Evolutionary conservation across 768 basidiomycete genomes (phyloP), one percentile per base, ranked within the genome.

Genomic region (Lyophyllum shimeji): DNA sequence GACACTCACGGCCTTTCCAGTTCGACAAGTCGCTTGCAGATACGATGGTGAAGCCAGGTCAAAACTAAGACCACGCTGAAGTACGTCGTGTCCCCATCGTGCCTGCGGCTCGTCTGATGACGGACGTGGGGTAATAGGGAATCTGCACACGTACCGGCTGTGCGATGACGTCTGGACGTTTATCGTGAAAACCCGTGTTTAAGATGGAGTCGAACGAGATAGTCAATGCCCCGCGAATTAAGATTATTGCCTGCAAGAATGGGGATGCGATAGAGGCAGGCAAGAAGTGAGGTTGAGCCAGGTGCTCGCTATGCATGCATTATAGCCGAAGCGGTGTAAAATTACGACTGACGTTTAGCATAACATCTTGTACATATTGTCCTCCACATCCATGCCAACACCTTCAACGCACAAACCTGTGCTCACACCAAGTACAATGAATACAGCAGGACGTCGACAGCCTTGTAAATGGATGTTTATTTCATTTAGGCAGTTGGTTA

Each of bases 141-240:
- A 95, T 68, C 74, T 98, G 52, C 84, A 90, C 62, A 98, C 94
- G 1, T 99, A 97, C 71, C 85, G 93, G 7, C 80, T 93, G 3
- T 93, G 92, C 70, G 94, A 96, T 74, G 95, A 95, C 67, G 96
- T 98, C 46, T 98, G 97, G 97, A 98, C 96, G 51, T 99, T 98
- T 72, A 91, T 96, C 59, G 90, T 98, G 49, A 92, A 94, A 87
- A 95, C 63, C 89, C 95, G 27, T 76, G 20, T 96, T 99, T 76
- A 98, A 98, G 75, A 94, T 98, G 89, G 97, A 99, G 71, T 83
- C 86, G 60, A 90, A 89, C 69, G 87, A 92, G 66, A 76, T 85
- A 69, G 84, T 93, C 55, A 75, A 70, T 39, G 81, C 89, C 4
- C 81, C 82, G 25, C 85, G 90, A 70, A 93, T 97, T 72, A 97